Conservation (phyloP, 768 basidiomycete species). For the Tricholoma terreum region DNA sequence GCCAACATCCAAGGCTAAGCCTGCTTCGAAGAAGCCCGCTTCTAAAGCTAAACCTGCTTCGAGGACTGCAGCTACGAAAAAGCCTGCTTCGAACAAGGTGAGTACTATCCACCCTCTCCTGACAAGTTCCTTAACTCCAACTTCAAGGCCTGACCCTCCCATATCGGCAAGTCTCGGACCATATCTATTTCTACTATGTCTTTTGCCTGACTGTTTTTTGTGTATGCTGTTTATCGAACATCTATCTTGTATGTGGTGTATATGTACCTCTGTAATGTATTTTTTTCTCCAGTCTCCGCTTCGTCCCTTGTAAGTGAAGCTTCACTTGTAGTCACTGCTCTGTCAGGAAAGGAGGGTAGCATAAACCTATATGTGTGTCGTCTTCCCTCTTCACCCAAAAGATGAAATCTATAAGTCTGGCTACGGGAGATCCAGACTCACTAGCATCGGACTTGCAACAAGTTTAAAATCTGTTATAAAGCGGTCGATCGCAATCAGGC, state of each 20-base stretch:
- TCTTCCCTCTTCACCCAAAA: no score
- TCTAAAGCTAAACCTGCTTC: constrained; percentile 23
- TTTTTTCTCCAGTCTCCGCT: background rate
- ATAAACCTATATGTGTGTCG: no score
- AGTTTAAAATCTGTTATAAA: no score
- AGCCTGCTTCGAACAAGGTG: constrained; percentile 21
- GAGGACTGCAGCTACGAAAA: constrained; percentile 20
- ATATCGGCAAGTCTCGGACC: background rate
- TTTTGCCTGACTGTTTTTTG: background rate
- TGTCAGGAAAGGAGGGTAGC: no score
- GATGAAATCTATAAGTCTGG: no score
- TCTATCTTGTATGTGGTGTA: background rate
- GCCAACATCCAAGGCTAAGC: constrained; percentile 28
- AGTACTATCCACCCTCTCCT: background rate
- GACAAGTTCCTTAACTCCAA: background rate
- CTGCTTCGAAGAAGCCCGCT: constrained; percentile 23
- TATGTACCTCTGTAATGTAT: background rate
- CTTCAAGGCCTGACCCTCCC: background rate
- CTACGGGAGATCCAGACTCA: no score
- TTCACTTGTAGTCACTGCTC: no score
- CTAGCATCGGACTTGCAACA: no score
- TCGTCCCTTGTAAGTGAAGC: background rate
- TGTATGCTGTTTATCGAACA: background rate
- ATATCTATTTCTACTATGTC: background rate
- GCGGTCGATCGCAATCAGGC: no score